Percentiles rank a stretch among this genome's conserved stretches.
Conservation (phyloP, 257 asterid genomes). For the Solanum sejunctum region DNA sequence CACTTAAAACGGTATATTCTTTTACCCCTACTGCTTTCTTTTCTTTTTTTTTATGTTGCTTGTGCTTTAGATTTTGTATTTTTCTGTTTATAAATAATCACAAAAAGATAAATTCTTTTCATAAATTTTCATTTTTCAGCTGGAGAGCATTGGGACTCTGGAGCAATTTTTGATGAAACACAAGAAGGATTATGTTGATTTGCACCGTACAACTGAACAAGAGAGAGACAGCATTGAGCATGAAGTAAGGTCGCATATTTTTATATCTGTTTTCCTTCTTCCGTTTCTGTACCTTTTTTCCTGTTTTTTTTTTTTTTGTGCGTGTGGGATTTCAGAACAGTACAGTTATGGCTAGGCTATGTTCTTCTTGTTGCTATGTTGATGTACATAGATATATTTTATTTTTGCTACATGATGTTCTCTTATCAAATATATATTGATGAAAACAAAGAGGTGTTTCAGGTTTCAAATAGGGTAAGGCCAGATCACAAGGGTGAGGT, state of each 20-base stretch:
- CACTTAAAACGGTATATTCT: conserved; percentile 56
- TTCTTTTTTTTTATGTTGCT: background rate
- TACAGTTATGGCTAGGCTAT: background rate
- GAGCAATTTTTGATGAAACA: conserved; percentile 84
- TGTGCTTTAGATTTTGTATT: background rate
- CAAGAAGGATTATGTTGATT: conserved; percentile 82
- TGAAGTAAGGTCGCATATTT: conserved; percentile 40
- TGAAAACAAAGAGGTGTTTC: background rate
- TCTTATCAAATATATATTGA: background rate
- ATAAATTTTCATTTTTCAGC: conserved; percentile 26
- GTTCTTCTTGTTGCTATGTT: background rate
- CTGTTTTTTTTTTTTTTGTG: background rate
- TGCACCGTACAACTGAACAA: conserved; percentile 77
- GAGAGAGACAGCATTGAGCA: conserved; percentile 95
- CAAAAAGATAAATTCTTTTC: background rate
- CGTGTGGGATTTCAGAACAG: background rate
- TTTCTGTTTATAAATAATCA: background rate
- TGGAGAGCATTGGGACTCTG: conserved; percentile 59
- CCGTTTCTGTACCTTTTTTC: background rate
- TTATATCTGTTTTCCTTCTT: background rate
- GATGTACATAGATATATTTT: background rate
- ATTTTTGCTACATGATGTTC: background rate
- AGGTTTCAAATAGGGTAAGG: background rate
- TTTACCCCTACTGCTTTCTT: background rate
- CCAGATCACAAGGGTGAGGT: background rate